Percentiles rank a stretch among this genome's conserved stretches.
Evolutionary conservation across 208 protist species (phyloP).

Genomic region (Acanthamoeba sp.): DNA sequence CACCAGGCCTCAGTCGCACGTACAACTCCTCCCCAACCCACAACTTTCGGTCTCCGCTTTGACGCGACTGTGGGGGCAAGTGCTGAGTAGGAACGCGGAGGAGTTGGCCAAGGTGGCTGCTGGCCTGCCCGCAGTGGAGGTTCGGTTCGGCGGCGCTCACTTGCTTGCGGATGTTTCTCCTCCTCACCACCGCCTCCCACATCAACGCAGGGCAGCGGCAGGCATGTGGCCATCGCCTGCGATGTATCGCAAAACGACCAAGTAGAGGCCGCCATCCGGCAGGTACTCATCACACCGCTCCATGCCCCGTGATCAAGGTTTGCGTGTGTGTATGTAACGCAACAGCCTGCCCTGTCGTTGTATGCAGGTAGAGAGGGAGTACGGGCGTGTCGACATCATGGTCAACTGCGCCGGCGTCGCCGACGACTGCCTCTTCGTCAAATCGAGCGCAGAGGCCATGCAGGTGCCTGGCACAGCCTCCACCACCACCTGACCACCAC

Average conservation of each 20-base stretch:
- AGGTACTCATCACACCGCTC: not conserved
- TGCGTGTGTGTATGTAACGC: no score
- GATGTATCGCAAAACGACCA: not conserved
- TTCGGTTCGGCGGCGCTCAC: no score
- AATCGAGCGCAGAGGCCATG: constrained; percentile 17
- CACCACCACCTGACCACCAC: no score
- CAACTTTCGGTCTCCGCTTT: no score
- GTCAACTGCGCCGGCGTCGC: constrained; percentile 45
- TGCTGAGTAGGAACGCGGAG: not conserved
- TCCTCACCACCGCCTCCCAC: not conserved
- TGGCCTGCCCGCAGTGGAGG: not conserved
- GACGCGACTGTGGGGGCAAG: no score
- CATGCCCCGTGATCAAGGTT: not conserved
- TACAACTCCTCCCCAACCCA: not conserved
- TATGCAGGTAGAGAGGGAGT: constrained; percentile 50
- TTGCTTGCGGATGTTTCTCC: not conserved
- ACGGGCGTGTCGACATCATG: constrained; percentile 14
- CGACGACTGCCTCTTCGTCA: constrained; percentile 35
- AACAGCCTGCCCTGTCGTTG: no score
- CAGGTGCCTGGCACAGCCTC: not conserved
- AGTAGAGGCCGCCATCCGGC: not conserved
- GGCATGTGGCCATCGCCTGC: constrained; percentile 25
- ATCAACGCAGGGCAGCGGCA: not conserved
- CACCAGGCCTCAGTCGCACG: constrained; percentile 1
- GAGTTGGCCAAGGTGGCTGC: not conserved